These are phyloP conservation scores for Quercus phellos DNA, from an alignment of 331 rosid genomes.

Conservation along the genomic window DNA sequence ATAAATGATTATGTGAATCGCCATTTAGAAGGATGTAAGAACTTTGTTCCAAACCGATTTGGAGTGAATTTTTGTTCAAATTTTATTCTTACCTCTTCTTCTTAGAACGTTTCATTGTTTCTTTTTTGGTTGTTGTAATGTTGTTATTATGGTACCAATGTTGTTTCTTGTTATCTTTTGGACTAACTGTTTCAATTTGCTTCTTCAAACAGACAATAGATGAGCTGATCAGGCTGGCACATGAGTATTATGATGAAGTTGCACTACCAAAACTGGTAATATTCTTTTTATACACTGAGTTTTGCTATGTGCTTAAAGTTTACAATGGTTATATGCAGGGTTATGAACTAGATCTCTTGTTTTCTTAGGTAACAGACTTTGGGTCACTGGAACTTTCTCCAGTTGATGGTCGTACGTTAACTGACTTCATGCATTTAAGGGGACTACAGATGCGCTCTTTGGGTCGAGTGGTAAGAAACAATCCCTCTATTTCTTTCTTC, in stretches of 20 bases:
- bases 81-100: not conserved
- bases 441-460: constrained; percentile 78
- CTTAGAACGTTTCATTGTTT: not conserved
- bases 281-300: not conserved
- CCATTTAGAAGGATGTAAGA: too few species aligned
- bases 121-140: not conserved
- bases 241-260: constrained; percentile 73
- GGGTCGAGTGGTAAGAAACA: constrained; percentile 77
- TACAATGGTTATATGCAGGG: constrained; percentile 7
- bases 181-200: constrained; percentile 18
- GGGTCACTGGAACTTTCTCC: constrained; percentile 98
- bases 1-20: too few species aligned
- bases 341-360: constrained; percentile 24
- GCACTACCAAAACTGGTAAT: constrained; percentile 96
- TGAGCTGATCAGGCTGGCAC: constrained; percentile 68
- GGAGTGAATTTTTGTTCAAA: not conserved
- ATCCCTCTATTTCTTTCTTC: constrained; percentile 5
- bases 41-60: too few species aligned
- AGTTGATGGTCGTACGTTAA: constrained; percentile 92
- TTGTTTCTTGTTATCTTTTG: not conserved
- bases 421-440: constrained; percentile 98
- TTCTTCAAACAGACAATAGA: constrained; percentile 61
- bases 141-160: not conserved
- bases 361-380: constrained; percentile 74
- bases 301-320: constrained; percentile 1